Percentiles rank a stretch among this genome's conserved stretches.
phyloP scores from a whole-genome alignment of 768 basidiomycete species.

The Tylopilus subfusipes region DNA sequence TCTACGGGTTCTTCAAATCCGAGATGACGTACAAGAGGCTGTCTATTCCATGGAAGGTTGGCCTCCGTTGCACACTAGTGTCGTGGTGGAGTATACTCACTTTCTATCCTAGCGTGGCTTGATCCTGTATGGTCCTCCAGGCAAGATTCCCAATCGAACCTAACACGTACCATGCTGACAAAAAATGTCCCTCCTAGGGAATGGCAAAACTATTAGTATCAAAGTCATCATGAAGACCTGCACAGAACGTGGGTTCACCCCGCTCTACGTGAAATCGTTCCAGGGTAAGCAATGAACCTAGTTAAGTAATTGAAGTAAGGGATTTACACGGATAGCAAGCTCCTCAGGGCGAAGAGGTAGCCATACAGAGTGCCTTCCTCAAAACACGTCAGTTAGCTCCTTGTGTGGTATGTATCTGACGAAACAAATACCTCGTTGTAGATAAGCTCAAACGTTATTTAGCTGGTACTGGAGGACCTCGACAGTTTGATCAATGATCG shows the following conservation, averaged over 20 bases:
- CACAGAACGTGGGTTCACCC: constrained; percentile 55
- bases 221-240: constrained; percentile 80
- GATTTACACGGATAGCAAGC: constrained; percentile 34
- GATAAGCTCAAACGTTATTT: background rate
- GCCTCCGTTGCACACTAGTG: background rate
- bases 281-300: constrained; percentile 42
- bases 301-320: background rate
- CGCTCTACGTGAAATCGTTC: constrained; percentile 83
- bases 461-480: constrained; percentile 55
- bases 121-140: constrained; percentile 82
- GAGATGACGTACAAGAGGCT: constrained; percentile 70
- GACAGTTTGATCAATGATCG: constrained; percentile 76
- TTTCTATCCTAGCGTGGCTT: constrained; percentile 57
- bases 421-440: constrained; percentile 26
- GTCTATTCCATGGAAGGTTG: constrained; percentile 80
- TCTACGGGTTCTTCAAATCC: constrained; percentile 77
- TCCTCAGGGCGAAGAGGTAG: constrained; percentile 57
- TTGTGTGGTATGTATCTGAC: constrained; percentile 53
- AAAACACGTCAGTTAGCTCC: constrained; percentile 71
- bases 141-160: constrained; percentile 28
- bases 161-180: background rate
- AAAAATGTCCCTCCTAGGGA: constrained; percentile 43
- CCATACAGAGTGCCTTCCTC: constrained; percentile 65
- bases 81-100: background rate
- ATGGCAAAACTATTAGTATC: constrained; percentile 81